A percentile compares a stretch with the other conserved stretches of the same genome.
Evolutionary conservation across 2,329 filamentous ascomycete species (phyloP).

Genomic region (Nemania sp.): DNA sequence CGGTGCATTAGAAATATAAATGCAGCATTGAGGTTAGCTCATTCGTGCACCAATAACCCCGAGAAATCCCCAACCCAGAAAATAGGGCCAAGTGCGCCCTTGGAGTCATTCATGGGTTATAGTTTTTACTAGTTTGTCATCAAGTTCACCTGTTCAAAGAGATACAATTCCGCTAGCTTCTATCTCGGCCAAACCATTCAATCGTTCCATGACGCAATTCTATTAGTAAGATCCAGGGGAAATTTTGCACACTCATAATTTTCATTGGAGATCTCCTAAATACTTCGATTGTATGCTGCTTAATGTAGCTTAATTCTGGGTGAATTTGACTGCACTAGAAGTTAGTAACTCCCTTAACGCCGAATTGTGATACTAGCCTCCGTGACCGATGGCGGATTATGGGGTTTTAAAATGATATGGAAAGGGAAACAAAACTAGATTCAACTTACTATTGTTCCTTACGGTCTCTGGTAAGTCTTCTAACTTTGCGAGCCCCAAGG

Average conservation of each 20-base stretch:
- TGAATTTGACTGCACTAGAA: slow-evolving; percentile 28
- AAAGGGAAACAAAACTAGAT: slow-evolving; percentile 66
- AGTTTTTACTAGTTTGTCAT: slow-evolving; percentile 21
- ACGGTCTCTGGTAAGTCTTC: slow-evolving; percentile 82
- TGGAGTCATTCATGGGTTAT: background rate
- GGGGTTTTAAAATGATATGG: background rate
- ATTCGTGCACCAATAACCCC: slow-evolving; percentile 1
- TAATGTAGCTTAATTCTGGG: slow-evolving; percentile 23
- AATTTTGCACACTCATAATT: background rate
- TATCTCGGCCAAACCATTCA: background rate
- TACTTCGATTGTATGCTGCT: background rate
- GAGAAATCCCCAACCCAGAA: too few species aligned
- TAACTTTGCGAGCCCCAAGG: slow-evolving; percentile 77
- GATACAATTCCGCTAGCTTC: background rate
- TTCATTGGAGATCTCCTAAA: background rate
- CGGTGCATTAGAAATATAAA: slow-evolving; percentile 31
- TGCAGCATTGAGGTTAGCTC: background rate
- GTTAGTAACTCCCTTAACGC: slow-evolving; percentile 17
- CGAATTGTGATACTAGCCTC: background rate
- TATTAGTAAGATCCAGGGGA: slow-evolving; percentile 7
- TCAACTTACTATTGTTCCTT: slow-evolving; percentile 72
- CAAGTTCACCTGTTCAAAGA: slow-evolving; percentile 8
- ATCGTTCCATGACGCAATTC: slow-evolving; percentile 1
- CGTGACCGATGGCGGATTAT: background rate
- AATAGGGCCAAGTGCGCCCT: background rate